phyloP scores from a whole-genome alignment of 2,329 filamentous ascomycete species.

The Cladosporium oxysporum region DNA sequence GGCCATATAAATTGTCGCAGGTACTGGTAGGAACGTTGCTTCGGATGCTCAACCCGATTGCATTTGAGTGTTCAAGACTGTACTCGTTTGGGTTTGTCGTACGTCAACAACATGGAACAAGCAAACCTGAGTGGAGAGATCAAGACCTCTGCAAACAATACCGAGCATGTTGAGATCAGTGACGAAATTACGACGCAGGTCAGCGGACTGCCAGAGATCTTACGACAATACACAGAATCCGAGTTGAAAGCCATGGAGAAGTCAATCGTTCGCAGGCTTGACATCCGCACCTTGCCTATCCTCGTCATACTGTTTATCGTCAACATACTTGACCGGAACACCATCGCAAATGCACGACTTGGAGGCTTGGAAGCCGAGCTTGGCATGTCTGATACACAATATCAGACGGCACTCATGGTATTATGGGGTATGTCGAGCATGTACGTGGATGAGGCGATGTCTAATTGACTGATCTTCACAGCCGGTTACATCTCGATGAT shows the following conservation, averaged over 20 bases:
- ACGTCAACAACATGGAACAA: not conserved
- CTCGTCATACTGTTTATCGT: slow-evolving; percentile 19
- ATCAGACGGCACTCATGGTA: slow-evolving; percentile 45
- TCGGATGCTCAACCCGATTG: too few species aligned
- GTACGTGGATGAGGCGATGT: slow-evolving; percentile 17
- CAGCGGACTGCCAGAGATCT: not conserved
- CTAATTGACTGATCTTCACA: not conserved
- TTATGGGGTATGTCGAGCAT: slow-evolving; percentile 46
- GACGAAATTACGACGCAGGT: not conserved
- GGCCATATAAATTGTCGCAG: not conserved
- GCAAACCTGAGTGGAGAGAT: not conserved
- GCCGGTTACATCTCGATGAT: slow-evolving; percentile 43
- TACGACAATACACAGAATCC: not conserved
- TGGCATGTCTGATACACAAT: slow-evolving; percentile 57
- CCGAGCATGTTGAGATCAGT: not conserved
- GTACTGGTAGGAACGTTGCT: too few species aligned
- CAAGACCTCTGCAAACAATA: not conserved
- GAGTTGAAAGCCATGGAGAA: slow-evolving; percentile 9
- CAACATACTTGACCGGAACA: slow-evolving; percentile 32
- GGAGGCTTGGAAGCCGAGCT: slow-evolving; percentile 56
- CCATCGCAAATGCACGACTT: slow-evolving; percentile 13
- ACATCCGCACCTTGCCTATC: slow-evolving; percentile 6
- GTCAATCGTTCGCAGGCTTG: slow-evolving; percentile 4
- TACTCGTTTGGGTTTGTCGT: too few species aligned
- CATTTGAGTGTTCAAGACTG: too few species aligned